Evolutionary conservation across 345 rosid genomes (phyloP).

Genomic region (Hibiscus syriacus): DNA sequence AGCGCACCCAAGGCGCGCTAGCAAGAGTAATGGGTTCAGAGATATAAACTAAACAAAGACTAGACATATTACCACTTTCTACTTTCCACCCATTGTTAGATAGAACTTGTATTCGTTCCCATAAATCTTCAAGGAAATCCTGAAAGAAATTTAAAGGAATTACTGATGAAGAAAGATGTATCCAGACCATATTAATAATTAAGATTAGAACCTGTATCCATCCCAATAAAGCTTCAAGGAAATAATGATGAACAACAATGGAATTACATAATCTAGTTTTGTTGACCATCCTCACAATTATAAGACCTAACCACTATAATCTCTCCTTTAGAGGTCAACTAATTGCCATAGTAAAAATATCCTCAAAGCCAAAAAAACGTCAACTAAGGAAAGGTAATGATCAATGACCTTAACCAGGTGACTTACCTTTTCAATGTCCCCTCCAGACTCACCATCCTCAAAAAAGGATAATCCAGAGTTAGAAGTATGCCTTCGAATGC

Average conservation of each 20-base stretch:
- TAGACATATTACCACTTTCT: slow-evolving; percentile 61
- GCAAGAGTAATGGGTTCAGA: slow-evolving; percentile 1
- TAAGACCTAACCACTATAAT: neutral
- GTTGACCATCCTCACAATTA: neutral
- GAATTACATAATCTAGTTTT: neutral
- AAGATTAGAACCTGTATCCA: no score
- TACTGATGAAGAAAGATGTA: neutral
- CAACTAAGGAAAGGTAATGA: neutral
- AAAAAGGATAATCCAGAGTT: slow-evolving; percentile 64
- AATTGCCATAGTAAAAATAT: neutral
- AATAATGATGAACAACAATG: neutral
- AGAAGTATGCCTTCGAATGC: slow-evolving; percentile 70
- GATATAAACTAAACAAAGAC: neutral
- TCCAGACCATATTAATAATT: neutral
- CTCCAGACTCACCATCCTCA: slow-evolving; percentile 47
- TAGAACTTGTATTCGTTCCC: slow-evolving; percentile 63
- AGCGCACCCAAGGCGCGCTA: no score
- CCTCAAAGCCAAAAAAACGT: neutral
- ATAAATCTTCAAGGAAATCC: slow-evolving; percentile 96
- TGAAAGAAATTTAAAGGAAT: slow-evolving; percentile 26
- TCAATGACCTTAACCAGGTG: neutral
- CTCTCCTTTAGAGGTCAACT: neutral
- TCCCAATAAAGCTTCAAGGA: neutral
- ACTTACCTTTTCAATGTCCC: slow-evolving; percentile 52
- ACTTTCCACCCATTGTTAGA: slow-evolving; percentile 87